Base-by-base conservation (phyloP, 2,329 filamentous ascomycete genomes). In the Fusarium napiforme region DNA sequence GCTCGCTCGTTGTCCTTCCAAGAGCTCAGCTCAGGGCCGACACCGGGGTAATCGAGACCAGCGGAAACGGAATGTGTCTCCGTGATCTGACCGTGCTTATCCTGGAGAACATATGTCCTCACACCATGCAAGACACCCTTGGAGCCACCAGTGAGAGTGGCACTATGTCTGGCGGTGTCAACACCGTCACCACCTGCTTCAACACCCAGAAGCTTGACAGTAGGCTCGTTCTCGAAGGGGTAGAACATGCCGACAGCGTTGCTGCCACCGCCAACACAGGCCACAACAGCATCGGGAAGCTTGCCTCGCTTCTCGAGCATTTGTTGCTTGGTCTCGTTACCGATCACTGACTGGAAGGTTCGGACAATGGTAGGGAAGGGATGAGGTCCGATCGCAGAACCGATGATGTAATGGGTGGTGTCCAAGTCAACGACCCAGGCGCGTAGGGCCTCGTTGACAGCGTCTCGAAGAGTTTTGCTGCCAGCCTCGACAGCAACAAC, bases 171-270 rank as follows among this genome's bases (percentile, higher is more conserved):
- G 12, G 85, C 82, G 1, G 96, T 98, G 67, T 98, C 93, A 21
- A 98, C 80, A 69, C 96, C 96, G 78, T 98, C 96, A 70, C 96
- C 96, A 43, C 94, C 96, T 18, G 96, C 96, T 85, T 99, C 96
- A 5, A 99, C 95, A 74, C 96, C 96, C 18, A 98, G 87, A 7
- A 98, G 89, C 84, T 95, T 95, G 69, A 99, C 96, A 69, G 88
- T 91, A 1, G 88, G 88, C 78, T 99, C 96, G 46, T 94, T 91
- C 72, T 93, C 88, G 85, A 99, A 99, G 59, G 96, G 96, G 83
- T 96, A 97, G 86, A 99, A 99, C 95, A 98, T 99, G 84, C 96
- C 96, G 7, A 93, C 92, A 5, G 96, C 96, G 81, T 99, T 99
- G 81, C 92, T 95, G 67, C 96, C 96, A 75, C 96, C 96, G 63